These are phyloP conservation scores for Babesia bovis DNA, from an alignment of 169 alveolate genomes.

Conservation along the genomic window DNA sequence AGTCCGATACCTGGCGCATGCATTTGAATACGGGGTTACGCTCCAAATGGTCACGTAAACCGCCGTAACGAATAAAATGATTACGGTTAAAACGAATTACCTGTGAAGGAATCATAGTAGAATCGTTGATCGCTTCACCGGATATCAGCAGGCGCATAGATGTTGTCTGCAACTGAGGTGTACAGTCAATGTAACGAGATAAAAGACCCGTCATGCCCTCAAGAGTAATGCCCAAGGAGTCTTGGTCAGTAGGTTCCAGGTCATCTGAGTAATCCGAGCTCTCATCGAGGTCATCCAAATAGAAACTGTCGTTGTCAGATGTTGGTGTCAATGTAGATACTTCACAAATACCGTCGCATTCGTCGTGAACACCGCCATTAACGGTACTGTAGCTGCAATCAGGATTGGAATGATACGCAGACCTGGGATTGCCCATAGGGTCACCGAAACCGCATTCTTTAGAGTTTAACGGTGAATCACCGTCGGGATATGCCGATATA, in stretches of 20 bases:
- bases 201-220: conserved; percentile 33
- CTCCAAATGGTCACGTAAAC: conserved; percentile 9
- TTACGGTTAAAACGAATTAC: conserved; percentile 14
- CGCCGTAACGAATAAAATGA: background rate
- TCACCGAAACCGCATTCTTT: background rate
- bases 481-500: background rate
- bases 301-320: conserved; percentile 9
- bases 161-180: conserved; percentile 12
- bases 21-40: conserved; percentile 7
- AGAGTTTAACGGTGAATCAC: background rate
- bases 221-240: background rate
- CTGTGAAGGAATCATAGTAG: conserved; percentile 9
- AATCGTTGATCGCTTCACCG: background rate
- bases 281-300: conserved; percentile 4
- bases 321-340: conserved; percentile 17
- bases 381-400: background rate
- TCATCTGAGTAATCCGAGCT: background rate
- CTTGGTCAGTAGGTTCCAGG: background rate
- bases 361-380: background rate
- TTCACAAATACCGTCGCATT: conserved; percentile 6
- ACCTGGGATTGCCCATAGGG: background rate
- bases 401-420: background rate
- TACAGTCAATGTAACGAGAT: conserved; percentile 25
- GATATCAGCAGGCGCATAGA: conserved; percentile 26
- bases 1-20: background rate